phyloP scores from a whole-genome alignment of 2,329 filamentous ascomycete genomes.

The Neurospora sp. region DNA sequence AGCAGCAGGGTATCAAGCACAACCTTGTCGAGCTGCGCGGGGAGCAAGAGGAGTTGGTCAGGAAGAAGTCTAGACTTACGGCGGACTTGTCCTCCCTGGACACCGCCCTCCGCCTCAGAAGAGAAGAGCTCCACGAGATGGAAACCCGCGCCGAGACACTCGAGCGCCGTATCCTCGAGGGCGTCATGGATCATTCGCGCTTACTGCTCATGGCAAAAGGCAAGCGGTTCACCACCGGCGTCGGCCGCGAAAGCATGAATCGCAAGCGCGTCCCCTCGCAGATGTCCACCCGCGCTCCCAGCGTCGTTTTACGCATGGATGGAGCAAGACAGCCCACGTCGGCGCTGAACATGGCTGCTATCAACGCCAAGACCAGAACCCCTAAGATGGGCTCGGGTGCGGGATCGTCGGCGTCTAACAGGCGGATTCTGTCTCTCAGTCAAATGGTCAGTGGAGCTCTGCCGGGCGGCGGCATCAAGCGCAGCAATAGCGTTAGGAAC shows the following conservation, averaged over 20 bases:
- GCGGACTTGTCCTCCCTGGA: conserved; percentile 87
- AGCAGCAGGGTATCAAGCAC: conserved; percentile 43
- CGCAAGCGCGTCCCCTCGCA: conserved; percentile 43
- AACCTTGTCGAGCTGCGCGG: conserved; percentile 48
- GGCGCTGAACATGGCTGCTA: conserved; percentile 36
- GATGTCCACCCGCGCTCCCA: conserved; percentile 22
- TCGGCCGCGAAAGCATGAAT: conserved; percentile 41
- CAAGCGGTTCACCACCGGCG: conserved; percentile 26
- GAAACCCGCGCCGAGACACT: conserved; percentile 78
- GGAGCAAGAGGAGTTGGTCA: conserved; percentile 65
- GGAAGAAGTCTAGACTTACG: conserved; percentile 68
- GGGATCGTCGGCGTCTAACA: conserved; percentile 33
- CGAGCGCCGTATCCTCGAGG: conserved; percentile 86
- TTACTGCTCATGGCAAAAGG: conserved; percentile 72
- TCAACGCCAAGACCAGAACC: not conserved
- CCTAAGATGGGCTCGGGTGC: not conserved
- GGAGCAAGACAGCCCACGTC: conserved; percentile 20
- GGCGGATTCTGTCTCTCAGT: conserved; percentile 81
- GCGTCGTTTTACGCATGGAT: conserved; percentile 16
- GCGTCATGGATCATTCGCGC: conserved; percentile 91
- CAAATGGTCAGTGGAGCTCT: conserved; percentile 68
- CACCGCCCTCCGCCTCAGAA: conserved; percentile 77
- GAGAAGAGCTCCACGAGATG: conserved; percentile 86
- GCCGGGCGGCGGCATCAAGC: conserved; percentile 45
- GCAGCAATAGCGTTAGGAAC: conserved; percentile 68